Percentiles rank a stretch among this genome's conserved stretches.
These are phyloP conservation scores for Saraca asoca DNA, from an alignment of 331 rosid species.

Conservation along the genomic window DNA sequence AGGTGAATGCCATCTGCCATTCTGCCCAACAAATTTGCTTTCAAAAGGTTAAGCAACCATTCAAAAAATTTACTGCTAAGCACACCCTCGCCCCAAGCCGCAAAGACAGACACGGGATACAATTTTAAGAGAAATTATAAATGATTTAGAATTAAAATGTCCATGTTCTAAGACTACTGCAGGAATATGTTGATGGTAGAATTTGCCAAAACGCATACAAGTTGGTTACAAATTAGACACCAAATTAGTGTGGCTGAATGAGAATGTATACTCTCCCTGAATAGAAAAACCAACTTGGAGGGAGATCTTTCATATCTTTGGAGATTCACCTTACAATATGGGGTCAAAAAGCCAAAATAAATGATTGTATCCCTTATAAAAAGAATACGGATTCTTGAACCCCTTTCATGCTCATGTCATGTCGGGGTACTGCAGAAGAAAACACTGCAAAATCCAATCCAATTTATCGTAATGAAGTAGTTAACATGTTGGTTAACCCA, in stretches of 20 bases:
- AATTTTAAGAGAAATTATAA: background rate
- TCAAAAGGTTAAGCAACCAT: conserved; percentile 31
- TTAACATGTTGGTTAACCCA: too few species aligned
- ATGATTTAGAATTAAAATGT: conserved; percentile 18
- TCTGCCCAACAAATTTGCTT: conserved; percentile 43
- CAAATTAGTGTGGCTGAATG: background rate
- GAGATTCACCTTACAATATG: too few species aligned
- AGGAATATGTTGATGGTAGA: background rate
- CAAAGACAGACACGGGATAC: conserved; percentile 1
- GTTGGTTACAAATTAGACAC: conserved; percentile 1
- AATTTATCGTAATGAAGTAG: too few species aligned
- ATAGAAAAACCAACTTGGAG: background rate
- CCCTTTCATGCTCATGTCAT: too few species aligned
- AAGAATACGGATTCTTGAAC: too few species aligned
- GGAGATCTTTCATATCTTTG: too few species aligned
- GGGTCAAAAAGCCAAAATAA: too few species aligned
- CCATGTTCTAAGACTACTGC: background rate
- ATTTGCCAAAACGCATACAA: background rate
- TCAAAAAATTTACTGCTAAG: conserved; percentile 29
- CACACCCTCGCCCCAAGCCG: background rate
- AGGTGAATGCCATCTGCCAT: conserved; percentile 78
- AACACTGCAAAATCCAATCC: too few species aligned
- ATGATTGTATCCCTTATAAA: too few species aligned
- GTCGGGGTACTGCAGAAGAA: too few species aligned
- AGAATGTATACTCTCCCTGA: background rate